Evolutionary conservation across 192 early-diverging fungal species (phyloP).

Genomic region (Entophlyctis luteolus): DNA sequence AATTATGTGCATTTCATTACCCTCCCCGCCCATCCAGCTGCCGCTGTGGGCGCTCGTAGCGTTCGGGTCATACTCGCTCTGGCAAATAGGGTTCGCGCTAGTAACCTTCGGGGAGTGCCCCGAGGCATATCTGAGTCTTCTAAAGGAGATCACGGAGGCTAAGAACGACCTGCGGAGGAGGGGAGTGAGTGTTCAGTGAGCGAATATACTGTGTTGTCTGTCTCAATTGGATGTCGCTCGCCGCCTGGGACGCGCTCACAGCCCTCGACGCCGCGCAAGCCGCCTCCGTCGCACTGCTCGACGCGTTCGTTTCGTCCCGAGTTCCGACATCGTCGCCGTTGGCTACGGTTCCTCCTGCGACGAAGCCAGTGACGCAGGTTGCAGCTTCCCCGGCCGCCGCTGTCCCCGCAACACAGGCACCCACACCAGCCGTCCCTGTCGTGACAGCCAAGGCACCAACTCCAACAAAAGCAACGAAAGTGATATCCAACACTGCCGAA

Average conservation of each 20-base stretch:
- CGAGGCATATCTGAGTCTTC: conserved; percentile 79
- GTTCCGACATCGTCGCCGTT: not conserved
- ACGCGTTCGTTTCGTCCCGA: not conserved
- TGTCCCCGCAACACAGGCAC: not conserved
- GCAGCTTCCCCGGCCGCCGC: not conserved
- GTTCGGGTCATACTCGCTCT: conserved; percentile 85
- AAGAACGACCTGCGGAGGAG: conserved; percentile 72
- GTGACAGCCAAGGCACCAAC: not conserved
- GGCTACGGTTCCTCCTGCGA: not conserved
- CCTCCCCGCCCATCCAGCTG: too few relatives aligned
- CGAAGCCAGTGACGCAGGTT: not conserved
- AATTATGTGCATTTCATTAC: too few relatives aligned
- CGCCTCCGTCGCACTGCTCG: not conserved
- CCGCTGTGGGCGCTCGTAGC: conserved; percentile 75
- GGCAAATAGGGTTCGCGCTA: conserved; percentile 79
- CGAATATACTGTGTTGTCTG: too few relatives aligned
- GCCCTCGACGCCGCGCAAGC: not conserved
- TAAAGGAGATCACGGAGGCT: conserved; percentile 77
- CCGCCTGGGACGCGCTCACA: not conserved
- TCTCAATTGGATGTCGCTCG: too few relatives aligned
- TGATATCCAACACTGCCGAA: conserved; percentile 82
- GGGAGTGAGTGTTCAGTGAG: conserved; percentile 56
- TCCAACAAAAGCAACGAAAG: not conserved
- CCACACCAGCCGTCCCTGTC: not conserved
- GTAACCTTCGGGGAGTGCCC: conserved; percentile 89